Base-by-base conservation (phyloP, 2,329 filamentous ascomycete species). In the Drechslera avenae region DNA sequence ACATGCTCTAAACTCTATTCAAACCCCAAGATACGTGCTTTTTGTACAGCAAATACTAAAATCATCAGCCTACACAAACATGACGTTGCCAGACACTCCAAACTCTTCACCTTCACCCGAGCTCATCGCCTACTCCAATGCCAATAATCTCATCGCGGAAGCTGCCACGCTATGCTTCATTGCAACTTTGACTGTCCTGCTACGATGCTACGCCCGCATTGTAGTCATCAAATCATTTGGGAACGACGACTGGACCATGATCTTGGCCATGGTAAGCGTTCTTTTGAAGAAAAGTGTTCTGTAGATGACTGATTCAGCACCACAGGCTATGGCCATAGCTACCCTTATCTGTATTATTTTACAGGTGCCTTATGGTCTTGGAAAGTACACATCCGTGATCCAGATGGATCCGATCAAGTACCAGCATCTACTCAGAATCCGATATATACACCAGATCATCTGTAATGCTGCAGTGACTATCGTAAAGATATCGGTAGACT, bases 191-290 rank as follows among this genome's bases (percentile, higher is more conserved):
- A 64, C 72, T 1, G 75, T 80, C 1, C 5, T 73, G 4, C 62
- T 76, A n/a, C 74, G 79, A 23, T 62, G 76, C 28, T 80, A 79
- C 50, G 81, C 82, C 19, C 74, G 81, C 9, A 19, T 74, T 2
- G 59, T 64, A 9, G 75, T 83, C 64, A 72, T 83, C 36, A 78
- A 75, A 18, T 77, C 76, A 21, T 70, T 79, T 36, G 79, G 80
- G 2, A 57, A 71, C 18, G 81, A 84, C 68, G 81, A 83, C 59
- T 78, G 71, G 50, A 54, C 76, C 2, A 81, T 81, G 59, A 41
- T 76, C 1, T 50, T 66, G 3, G 74, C 78, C 3, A 70, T 73
- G 67, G 69, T 80, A 28, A 16, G 57, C 56, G 69, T 49, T n/a
- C 6, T 13, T 2, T 23, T 21, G 19, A 23, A 23, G 21, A 8